A percentile compares a stretch with the other conserved stretches of the same genome.
Conservation (phyloP, 352 stramenopile species). For the Peronosclerospora sorghi region DNA sequence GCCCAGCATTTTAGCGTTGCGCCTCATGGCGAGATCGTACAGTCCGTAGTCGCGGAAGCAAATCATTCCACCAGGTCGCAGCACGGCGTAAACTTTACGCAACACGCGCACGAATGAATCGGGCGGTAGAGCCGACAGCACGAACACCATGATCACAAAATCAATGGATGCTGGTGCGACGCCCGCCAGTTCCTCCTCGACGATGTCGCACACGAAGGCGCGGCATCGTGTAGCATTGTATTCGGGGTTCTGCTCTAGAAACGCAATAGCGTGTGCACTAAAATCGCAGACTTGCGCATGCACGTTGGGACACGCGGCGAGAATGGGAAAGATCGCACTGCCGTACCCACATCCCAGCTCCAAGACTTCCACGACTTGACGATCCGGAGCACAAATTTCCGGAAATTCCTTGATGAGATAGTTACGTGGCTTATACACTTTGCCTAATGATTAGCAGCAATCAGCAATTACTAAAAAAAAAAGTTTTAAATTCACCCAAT, state of each 20-base stretch:
- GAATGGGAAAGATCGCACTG: conserved; percentile 79
- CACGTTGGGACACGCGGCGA: conserved; percentile 50
- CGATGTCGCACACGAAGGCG: conserved; percentile 68
- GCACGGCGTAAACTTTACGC: conserved; percentile 37
- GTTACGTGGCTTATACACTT: conserved; percentile 75
- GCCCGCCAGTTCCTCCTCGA: conserved; percentile 30
- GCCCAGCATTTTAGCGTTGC: conserved; percentile 54
- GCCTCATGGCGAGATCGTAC: conserved; percentile 81
- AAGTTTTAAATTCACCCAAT: too few relatives aligned
- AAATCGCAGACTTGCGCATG: conserved; percentile 74
- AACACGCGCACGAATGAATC: conserved; percentile 37
- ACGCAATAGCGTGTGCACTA: conserved; percentile 64
- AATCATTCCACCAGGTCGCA: conserved; percentile 56
- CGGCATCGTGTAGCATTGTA: conserved; percentile 43
- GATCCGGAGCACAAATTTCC: conserved; percentile 34
- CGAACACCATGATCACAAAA: conserved; percentile 76
- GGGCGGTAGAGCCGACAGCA: conserved; percentile 65
- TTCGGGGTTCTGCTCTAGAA: conserved; percentile 39
- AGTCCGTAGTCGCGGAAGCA: conserved; percentile 84
- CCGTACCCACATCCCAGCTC: conserved; percentile 83
- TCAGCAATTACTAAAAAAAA: too few relatives aligned
- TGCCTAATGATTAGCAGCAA: conserved; percentile 23
- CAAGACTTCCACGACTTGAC: conserved; percentile 35
- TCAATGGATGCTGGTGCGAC: conserved; percentile 47
- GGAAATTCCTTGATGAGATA: conserved; percentile 77